phyloP scores from a whole-genome alignment of 1,284 basidiomycete genomes.

The Puccinia coronata region DNA sequence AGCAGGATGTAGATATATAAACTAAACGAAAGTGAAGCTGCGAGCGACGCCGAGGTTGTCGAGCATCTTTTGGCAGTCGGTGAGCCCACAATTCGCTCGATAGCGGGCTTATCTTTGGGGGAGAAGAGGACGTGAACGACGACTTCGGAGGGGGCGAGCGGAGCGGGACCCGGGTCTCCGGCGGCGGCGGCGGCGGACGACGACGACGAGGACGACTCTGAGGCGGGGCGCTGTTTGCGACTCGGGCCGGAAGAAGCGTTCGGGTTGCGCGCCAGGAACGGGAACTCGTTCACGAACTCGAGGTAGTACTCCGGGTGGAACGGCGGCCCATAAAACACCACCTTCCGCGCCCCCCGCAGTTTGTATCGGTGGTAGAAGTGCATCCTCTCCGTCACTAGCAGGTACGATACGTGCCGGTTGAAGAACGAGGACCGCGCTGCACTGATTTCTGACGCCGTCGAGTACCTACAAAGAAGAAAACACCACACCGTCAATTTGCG shows the following conservation, averaged over 20 bases:
- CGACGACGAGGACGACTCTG: no score
- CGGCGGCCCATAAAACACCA: slow-evolving; percentile 89
- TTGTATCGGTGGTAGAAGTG: slow-evolving; percentile 90
- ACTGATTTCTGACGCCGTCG: slow-evolving; percentile 86
- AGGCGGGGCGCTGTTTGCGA: no score
- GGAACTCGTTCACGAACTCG: slow-evolving; percentile 66
- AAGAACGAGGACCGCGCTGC: slow-evolving; percentile 92
- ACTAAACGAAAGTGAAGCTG: slow-evolving; percentile 4
- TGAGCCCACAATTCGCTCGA: slow-evolving; percentile 75
- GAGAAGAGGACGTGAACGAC: slow-evolving; percentile 60
- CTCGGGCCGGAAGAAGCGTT: no score
- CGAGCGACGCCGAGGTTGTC: background rate
- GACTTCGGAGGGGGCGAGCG: slow-evolving; percentile 61
- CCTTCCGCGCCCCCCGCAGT: slow-evolving; percentile 82
- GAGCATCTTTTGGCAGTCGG: slow-evolving; percentile 60
- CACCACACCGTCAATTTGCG: no score
- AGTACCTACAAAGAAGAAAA: no score
- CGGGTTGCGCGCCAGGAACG: background rate
- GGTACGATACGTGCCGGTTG: slow-evolving; percentile 77
- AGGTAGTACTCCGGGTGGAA: slow-evolving; percentile 88
- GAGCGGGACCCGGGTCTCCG: no score
- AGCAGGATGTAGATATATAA: no score
- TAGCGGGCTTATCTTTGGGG: slow-evolving; percentile 75
- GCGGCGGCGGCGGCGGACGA: no score
- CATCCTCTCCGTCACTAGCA: slow-evolving; percentile 92